phyloP scores from a whole-genome alignment of 768 basidiomycete genomes.

The Boletus reticulatus region DNA sequence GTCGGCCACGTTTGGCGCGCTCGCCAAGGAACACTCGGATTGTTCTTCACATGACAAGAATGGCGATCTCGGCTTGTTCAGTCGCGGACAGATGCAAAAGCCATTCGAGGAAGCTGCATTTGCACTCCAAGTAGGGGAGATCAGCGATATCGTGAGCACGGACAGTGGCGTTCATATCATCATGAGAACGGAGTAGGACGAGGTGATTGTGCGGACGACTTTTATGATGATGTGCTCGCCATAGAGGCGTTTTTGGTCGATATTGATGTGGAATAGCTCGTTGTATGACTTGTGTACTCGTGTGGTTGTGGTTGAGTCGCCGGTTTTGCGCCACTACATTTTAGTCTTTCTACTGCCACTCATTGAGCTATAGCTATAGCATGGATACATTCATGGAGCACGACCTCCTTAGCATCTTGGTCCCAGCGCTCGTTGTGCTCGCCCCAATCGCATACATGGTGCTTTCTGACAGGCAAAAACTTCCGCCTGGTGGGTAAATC shows the following conservation, averaged over 20 bases:
- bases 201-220: constrained; percentile 21
- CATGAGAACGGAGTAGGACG: constrained; percentile 69
- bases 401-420: constrained; percentile 5
- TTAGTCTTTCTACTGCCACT: no score
- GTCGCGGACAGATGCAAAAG: constrained; percentile 91
- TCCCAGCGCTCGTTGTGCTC: constrained; percentile 7
- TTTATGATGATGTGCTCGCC: neutral
- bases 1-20: constrained; percentile 63
- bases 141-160: constrained; percentile 81
- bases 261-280: constrained; percentile 1
- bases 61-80: constrained; percentile 90
- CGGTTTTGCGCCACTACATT: no score
- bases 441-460: constrained; percentile 18
- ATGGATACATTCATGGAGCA: constrained; percentile 4
- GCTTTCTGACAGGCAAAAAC: neutral
- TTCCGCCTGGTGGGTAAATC: constrained; percentile 10
- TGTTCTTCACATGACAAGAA: constrained; percentile 80
- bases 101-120: constrained; percentile 92
- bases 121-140: constrained; percentile 65
- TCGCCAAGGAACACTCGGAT: constrained; percentile 80
- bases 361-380: neutral
- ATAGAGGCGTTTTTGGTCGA: no score
- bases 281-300: neutral
- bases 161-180: constrained; percentile 97
- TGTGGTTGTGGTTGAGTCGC: neutral